Base-by-base conservation (phyloP, 805 yeast species). In the Pichia gijzeniarum region DNA sequence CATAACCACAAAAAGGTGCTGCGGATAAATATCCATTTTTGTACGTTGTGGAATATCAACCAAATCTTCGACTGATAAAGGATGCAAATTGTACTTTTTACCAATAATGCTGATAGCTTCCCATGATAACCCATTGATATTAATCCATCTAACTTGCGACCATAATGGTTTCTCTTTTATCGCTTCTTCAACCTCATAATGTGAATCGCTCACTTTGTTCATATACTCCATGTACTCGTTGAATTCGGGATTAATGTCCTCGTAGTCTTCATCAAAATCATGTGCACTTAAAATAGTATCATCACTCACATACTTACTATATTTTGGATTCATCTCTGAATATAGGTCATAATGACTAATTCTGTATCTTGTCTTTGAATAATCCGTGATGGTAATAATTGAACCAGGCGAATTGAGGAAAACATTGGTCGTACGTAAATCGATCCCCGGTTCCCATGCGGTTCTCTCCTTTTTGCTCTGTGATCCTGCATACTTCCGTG, bases 1-100 rank as follows among this genome's bases (percentile, higher is more conserved):
- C 37, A 78, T 53, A 21, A 78, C 76, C 43, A 76, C 72, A 58
- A 77, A 78, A n/a, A 74, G 49, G 50, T 74, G 80, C 28, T 60
- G 62, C 3, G 72, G 68, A 49, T 74, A 79, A n/a, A 70, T 60
- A 51, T 79, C 83, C 36, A 70, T 67, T 51, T 79, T 79, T 0
- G 83, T 76, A 22, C 84, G 61, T 47, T 76, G 81, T 4, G 83
- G 82, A 22, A 77, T 69, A 58, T 79, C 83, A 38, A 79, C 72
- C 78, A 79, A 71, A 55, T 79, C 83, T 55, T 79, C 84, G 38
- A 79, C 64, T 0, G 82, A 76, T 38, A 79, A 61, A 20, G 79
- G 69, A 55, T 79, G 84, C 18, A 79, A 58, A 17, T 65, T 58
- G 55, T 69, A 78, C 40, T 62, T 59, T 35, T 67, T 60, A 1